Percentiles rank a stretch among this genome's conserved stretches.
Conservation (phyloP, 768 basidiomycete genomes). For the Leccinum olivaceopallidum region DNA sequence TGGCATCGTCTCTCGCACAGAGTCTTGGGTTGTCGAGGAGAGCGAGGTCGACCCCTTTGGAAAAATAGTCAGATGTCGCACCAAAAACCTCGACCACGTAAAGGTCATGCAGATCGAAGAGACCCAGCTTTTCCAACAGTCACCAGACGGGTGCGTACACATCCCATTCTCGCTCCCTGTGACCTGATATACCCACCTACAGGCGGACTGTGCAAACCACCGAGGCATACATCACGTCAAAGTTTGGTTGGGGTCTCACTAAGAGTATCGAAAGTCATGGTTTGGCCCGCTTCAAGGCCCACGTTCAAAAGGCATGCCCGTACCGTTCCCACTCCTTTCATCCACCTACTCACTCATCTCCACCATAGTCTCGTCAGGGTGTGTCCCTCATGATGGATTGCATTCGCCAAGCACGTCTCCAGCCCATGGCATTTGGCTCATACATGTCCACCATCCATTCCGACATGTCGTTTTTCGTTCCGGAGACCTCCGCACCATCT, state of each 20-base stretch:
- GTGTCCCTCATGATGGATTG: slow-evolving; percentile 79
- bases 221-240: slow-evolving; percentile 84
- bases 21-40: slow-evolving; percentile 95
- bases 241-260: slow-evolving; percentile 89
- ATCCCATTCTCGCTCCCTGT: slow-evolving; percentile 2
- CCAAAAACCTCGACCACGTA: slow-evolving; percentile 91
- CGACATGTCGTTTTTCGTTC: slow-evolving; percentile 30
- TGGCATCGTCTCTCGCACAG: slow-evolving; percentile 79
- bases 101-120: slow-evolving; percentile 95
- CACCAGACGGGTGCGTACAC: slow-evolving; percentile 61
- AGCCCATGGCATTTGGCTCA: slow-evolving; percentile 47
- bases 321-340: slow-evolving; percentile 8
- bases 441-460: slow-evolving; percentile 37
- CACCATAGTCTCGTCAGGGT: slow-evolving; percentile 76
- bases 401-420: slow-evolving; percentile 73
- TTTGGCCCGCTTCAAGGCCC: slow-evolving; percentile 79
- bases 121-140: slow-evolving; percentile 68
- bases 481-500: slow-evolving; percentile 22
- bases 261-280: slow-evolving; percentile 87
- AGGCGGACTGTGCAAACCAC: slow-evolving; percentile 85
- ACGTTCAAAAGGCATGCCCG: slow-evolving; percentile 74
- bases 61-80: slow-evolving; percentile 72
- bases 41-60: slow-evolving; percentile 89
- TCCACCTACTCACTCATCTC: slow-evolving; percentile 1
- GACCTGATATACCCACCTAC: slow-evolving; percentile 5